Evolutionary conservation across 2,329 filamentous ascomycete species (phyloP).

Genomic region (Talaromyces islandicus): DNA sequence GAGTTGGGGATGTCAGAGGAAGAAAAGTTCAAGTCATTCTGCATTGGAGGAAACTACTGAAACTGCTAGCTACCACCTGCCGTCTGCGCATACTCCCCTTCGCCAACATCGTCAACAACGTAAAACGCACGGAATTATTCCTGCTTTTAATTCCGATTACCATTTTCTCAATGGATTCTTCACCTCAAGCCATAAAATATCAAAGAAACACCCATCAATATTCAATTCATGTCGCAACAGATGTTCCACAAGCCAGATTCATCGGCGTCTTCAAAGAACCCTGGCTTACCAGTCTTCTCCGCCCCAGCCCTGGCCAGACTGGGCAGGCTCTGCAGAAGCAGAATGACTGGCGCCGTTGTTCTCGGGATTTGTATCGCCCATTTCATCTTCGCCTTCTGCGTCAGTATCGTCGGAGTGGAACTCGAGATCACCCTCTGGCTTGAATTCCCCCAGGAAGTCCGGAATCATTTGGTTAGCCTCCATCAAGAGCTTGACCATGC

Average conservation of each 20-base stretch:
- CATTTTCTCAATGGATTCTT: neutral
- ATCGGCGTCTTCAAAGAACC: neutral
- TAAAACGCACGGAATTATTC: neutral
- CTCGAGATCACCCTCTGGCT: constrained; percentile 34
- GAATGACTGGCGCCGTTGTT: neutral
- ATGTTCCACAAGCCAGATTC: neutral
- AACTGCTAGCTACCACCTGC: neutral
- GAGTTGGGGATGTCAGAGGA: neutral
- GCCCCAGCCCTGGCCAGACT: neutral
- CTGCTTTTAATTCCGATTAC: neutral
- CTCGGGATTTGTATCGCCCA: neutral
- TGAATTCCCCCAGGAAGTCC: constrained; percentile 67
- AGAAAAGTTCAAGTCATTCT: neutral
- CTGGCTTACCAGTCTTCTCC: neutral
- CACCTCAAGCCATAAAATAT: neutral
- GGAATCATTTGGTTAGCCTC: constrained; percentile 75
- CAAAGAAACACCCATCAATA: neutral
- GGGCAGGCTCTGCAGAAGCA: neutral
- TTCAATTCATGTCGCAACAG: neutral
- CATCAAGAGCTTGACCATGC: constrained; percentile 72
- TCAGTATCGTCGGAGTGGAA: constrained; percentile 51
- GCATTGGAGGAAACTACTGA: constrained; percentile 1
- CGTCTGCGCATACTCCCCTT: neutral
- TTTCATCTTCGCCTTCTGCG: constrained; percentile 28
- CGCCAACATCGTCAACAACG: neutral